phyloP scores from a whole-genome alignment of 1,284 basidiomycete species.

The Apiotrichum siamense region DNA sequence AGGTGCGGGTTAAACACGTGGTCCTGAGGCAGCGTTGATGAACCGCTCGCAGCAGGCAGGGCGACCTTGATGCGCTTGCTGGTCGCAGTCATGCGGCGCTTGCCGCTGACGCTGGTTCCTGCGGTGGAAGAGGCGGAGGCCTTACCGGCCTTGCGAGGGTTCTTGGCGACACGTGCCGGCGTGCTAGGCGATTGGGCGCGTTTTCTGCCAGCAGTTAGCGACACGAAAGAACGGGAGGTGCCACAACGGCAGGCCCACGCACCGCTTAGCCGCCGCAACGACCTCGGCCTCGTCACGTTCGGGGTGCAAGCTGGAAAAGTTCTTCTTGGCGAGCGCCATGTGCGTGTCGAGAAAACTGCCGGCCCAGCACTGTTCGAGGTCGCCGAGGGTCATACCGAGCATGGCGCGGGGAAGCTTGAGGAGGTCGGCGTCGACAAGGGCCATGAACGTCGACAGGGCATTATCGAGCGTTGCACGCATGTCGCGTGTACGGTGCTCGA shows the following conservation, averaged over 20 bases:
- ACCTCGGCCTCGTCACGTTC: constrained; percentile 22
- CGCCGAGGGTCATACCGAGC: constrained; percentile 38
- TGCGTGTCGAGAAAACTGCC: constrained; percentile 40
- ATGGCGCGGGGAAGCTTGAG: constrained; percentile 42
- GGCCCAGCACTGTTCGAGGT: constrained; percentile 42
- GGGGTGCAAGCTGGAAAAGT: constrained; percentile 19
- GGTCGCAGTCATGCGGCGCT: constrained; percentile 3
- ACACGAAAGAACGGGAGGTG: background rate
- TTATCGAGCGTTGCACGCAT: constrained; percentile 23
- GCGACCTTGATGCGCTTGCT: constrained; percentile 8
- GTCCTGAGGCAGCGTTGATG: constrained; percentile 34
- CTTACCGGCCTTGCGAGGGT: background rate
- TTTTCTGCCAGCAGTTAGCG: background rate
- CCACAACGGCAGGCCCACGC: no score
- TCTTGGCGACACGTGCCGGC: constrained; percentile 1
- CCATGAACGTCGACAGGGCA: constrained; percentile 34
- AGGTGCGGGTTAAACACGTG: constrained; percentile 40
- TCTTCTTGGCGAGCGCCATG: constrained; percentile 31
- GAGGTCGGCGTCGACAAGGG: constrained; percentile 43
- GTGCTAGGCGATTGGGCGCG: background rate
- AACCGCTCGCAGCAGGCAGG: constrained; percentile 8
- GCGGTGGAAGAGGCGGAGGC: constrained; percentile 1
- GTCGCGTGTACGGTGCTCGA: constrained; percentile 5
- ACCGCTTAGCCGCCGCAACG: constrained; percentile 30
- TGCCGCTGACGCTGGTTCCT: no score